phyloP scores from a whole-genome alignment of 1,284 basidiomycete genomes.

The Ceratobasidium sp. region DNA sequence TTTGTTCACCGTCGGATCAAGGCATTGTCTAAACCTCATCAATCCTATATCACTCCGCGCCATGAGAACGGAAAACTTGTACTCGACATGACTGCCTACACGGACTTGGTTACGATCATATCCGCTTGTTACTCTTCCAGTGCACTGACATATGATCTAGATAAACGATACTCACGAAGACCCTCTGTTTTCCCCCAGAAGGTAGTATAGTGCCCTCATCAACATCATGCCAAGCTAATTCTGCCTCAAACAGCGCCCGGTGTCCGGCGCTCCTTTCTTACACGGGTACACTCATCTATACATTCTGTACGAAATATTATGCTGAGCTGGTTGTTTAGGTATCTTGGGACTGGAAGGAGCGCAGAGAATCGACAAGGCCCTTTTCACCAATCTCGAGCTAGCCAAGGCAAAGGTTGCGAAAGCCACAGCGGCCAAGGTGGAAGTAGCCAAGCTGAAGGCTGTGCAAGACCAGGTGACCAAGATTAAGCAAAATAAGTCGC shows the following conservation, averaged over 20 bases:
- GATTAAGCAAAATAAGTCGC: not conserved
- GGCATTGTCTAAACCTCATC: not conserved
- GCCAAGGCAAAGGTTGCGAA: not conserved
- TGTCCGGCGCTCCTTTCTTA: not conserved
- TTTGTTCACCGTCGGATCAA: not conserved
- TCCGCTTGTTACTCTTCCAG: not conserved
- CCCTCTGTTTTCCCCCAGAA: conserved; percentile 4
- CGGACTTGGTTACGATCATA: not conserved
- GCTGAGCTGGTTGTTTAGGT: not conserved
- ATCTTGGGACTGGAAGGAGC: not conserved
- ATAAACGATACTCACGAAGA: not conserved
- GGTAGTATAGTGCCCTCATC: too few relatives aligned
- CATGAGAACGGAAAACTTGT: not conserved
- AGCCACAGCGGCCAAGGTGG: not conserved
- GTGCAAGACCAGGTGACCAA: not conserved
- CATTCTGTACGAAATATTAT: not conserved
- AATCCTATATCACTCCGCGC: not conserved
- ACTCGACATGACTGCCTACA: not conserved
- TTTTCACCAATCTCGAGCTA: too few relatives aligned
- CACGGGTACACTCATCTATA: not conserved
- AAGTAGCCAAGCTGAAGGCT: not conserved
- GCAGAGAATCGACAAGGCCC: not conserved
- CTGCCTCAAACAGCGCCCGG: not conserved
- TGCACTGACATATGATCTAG: not conserved
- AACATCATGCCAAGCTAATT: too few relatives aligned